These are phyloP conservation scores for Solanum medicagineum DNA, from an alignment of 257 asterid genomes.

Conservation along the genomic window DNA sequence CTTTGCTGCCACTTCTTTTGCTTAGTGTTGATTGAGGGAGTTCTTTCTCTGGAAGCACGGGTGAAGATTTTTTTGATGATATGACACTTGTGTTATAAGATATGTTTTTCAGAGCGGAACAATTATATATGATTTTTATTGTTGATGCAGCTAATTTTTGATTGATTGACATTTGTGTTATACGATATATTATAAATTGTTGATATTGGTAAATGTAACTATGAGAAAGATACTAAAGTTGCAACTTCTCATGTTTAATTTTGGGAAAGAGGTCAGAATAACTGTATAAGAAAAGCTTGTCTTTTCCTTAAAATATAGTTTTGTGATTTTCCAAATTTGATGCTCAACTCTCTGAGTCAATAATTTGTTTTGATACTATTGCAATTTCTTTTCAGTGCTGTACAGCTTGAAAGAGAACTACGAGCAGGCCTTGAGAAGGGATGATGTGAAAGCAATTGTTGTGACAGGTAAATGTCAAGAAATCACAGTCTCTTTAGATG, in stretches of 20 bases:
- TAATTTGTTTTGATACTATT: neutral
- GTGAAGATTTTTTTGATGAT: neutral
- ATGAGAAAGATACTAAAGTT: neutral
- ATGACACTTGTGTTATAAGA: neutral
- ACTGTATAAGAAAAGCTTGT: neutral
- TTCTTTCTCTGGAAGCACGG: neutral
- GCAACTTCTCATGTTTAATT: neutral
- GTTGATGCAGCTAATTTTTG: neutral
- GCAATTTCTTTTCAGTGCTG: slow-evolving; percentile 37
- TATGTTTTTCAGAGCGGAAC: neutral
- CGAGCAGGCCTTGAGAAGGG: slow-evolving; percentile 67
- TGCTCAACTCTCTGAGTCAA: neutral
- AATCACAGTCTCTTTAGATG: neutral
- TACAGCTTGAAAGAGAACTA: slow-evolving; percentile 81
- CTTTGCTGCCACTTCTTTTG: neutral
- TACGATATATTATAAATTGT: neutral
- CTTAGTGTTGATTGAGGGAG: neutral
- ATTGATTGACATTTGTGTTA: neutral
- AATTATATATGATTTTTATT: neutral
- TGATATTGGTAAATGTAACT: neutral
- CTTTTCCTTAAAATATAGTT: neutral
- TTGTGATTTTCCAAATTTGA: neutral
- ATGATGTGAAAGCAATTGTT: slow-evolving; percentile 89
- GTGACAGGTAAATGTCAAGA: slow-evolving; percentile 45
- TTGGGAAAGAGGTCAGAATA: neutral